Conservation (phyloP, 192 early-diverging fungal genomes). For the Rhizoclosmatium globosum region DNA sequence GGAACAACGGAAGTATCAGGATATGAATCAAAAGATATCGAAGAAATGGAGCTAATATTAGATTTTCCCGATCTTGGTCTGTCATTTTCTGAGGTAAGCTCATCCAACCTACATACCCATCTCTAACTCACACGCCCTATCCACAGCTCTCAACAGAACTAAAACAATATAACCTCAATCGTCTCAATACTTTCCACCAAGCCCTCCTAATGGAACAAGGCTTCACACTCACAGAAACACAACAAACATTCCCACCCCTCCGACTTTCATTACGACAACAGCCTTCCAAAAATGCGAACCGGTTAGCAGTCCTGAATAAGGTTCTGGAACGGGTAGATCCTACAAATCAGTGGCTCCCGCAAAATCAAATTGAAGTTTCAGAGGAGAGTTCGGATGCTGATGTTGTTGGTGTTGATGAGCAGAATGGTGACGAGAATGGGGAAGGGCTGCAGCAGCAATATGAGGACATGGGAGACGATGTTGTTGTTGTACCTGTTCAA, state of each 20-base stretch:
- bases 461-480: too few relatives aligned
- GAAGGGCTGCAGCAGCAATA: too few relatives aligned
- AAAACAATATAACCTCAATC: constrained; percentile 14
- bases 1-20: too few relatives aligned
- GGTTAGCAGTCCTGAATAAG: not conserved
- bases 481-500: too few relatives aligned
- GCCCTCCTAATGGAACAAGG: not conserved
- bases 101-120: not conserved
- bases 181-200: constrained; percentile 10
- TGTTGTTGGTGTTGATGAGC: too few relatives aligned
- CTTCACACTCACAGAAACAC: not conserved
- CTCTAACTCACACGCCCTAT: not conserved
- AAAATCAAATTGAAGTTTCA: not conserved
- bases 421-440: too few relatives aligned
- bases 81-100: constrained; percentile 27
- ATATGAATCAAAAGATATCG: too few relatives aligned
- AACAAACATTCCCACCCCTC: not conserved
- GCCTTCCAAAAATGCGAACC: not conserved
- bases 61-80: constrained; percentile 15
- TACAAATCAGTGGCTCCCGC: constrained; percentile 3
- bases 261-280: not conserved
- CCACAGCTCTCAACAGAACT: constrained; percentile 1
- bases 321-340: constrained; percentile 4
- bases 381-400: too few relatives aligned
- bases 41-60: constrained; percentile 3